Base-by-base conservation (phyloP, 305 asterid species). In the Nicotiana rustica region DNA sequence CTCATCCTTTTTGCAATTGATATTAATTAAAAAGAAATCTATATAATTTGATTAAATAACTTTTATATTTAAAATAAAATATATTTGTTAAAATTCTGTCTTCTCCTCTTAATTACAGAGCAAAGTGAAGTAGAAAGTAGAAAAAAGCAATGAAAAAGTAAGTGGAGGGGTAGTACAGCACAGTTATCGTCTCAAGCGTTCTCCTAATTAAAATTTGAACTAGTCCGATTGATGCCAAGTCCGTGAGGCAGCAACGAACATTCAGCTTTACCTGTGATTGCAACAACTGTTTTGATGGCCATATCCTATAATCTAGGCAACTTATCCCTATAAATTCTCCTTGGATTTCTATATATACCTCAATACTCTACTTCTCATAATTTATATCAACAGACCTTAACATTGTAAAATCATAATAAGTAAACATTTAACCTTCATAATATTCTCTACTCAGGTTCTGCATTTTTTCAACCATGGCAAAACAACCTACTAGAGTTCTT, bases 401-500 rank as follows among this genome's bases (percentile, higher is more conserved):
- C 79, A 71, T 25, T 9, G 12, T 73, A 13, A 73, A 47, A 73
- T 73, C 25, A 21, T 14, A 71, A 13, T 14, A 71, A 4, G 61
- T 18, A 69, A 70, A 38, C 12, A 6, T 3, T 44, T 14, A 49
- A 49, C 4, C 9, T 73, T 49, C 44, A 73, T 73, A 36, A 73
- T 13, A 73, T 49, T 49, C 14, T 73, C 17, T 12, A 25, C 25
- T 49, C 44, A 49, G 25, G 1, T n/a, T 73, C 64, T 69, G 14
- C 14, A 21, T 2, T 55, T 55, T 59, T 69, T 4, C 10, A n/a
- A 61, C 78, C 21, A 88, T 86, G 89, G 85, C 86, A 25, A 82
- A 79, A 73, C 65, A 60, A 13, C 86, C 89, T 77, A 60, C 82
- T 44, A 86, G 83, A 88, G 89, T 88, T 80, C 86, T 88, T 38